Evolutionary conservation across 1,284 basidiomycete genomes (phyloP).

Genomic region (Ceratobasidium papillatum): DNA sequence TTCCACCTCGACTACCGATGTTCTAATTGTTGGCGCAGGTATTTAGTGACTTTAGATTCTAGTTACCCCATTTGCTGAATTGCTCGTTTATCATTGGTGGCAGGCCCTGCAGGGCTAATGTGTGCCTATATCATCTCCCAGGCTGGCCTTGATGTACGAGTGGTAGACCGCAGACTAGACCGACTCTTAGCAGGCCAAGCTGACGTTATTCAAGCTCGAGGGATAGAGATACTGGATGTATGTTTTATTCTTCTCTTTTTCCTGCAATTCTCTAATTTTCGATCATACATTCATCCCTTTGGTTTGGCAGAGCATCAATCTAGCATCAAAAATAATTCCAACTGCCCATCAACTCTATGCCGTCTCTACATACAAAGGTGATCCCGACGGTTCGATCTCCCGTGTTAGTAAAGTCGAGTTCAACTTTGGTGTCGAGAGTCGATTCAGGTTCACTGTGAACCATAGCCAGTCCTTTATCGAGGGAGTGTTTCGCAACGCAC

Average conservation of each 20-base stretch:
- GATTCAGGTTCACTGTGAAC: background rate
- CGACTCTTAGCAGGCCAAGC: slow-evolving; percentile 11
- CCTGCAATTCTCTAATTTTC: background rate
- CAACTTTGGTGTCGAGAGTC: slow-evolving; percentile 9
- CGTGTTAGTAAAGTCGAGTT: background rate
- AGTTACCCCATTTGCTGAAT: too few relatives aligned
- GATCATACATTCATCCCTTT: too few relatives aligned
- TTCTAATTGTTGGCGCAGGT: slow-evolving; percentile 31
- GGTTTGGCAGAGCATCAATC: slow-evolving; percentile 8
- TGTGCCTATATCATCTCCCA: slow-evolving; percentile 17
- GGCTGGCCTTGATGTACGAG: slow-evolving; percentile 2
- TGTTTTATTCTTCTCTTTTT: too few relatives aligned
- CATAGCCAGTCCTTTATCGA: slow-evolving; percentile 6
- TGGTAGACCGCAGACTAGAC: slow-evolving; percentile 3
- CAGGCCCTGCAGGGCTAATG: slow-evolving; percentile 31
- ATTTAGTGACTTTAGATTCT: background rate
- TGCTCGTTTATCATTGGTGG: background rate
- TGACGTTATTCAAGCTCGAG: slow-evolving; percentile 11
- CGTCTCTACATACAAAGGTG: background rate
- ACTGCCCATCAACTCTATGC: background rate
- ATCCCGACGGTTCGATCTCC: background rate
- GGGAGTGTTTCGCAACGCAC: slow-evolving; percentile 17
- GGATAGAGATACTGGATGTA: slow-evolving; percentile 23
- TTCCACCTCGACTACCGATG: slow-evolving; percentile 5
- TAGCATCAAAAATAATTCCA: background rate